A percentile compares a stretch with the other conserved stretches of the same genome.
Conservation (phyloP, 306 rosid genomes). For the Prunus mongolica region DNA sequence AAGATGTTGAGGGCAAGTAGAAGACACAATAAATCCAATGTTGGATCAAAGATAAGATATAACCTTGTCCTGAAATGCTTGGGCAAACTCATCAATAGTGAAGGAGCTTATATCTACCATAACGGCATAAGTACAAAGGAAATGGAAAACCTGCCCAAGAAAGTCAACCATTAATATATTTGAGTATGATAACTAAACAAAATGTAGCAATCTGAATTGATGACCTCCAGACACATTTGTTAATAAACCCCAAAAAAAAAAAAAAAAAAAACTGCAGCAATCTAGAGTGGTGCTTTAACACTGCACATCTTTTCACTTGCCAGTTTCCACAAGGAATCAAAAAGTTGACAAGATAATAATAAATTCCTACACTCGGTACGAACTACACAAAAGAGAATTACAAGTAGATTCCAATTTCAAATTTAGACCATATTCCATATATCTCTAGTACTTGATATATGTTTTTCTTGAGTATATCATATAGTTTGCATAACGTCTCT, state of each 20-base stretch:
- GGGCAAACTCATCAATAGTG: conserved; percentile 90
- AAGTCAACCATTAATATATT: conserved; percentile 14
- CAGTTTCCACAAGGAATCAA: background rate
- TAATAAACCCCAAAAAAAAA: background rate
- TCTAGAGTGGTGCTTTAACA: background rate
- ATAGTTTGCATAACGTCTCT: too few relatives aligned
- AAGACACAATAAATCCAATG: conserved; percentile 18
- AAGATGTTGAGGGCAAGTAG: background rate
- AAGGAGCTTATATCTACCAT: conserved; percentile 65
- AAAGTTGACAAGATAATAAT: background rate
- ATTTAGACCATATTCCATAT: background rate
- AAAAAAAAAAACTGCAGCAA: conserved; percentile 10
- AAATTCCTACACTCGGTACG: too few relatives aligned
- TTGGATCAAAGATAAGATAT: conserved; percentile 30
- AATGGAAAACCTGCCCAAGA: conserved; percentile 75
- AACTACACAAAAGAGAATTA: too few relatives aligned
- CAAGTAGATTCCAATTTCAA: conserved; percentile 22
- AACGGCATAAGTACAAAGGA: conserved; percentile 74
- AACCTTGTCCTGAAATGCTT: conserved; percentile 94
- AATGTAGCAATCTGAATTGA: background rate
- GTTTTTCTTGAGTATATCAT: too few relatives aligned
- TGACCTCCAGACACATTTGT: background rate
- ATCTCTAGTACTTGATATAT: too few relatives aligned
- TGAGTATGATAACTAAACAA: conserved; percentile 2
- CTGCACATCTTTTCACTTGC: background rate